These are phyloP conservation scores for Termitomyces heimii DNA, from an alignment of 768 basidiomycete species.

Conservation along the genomic window DNA sequence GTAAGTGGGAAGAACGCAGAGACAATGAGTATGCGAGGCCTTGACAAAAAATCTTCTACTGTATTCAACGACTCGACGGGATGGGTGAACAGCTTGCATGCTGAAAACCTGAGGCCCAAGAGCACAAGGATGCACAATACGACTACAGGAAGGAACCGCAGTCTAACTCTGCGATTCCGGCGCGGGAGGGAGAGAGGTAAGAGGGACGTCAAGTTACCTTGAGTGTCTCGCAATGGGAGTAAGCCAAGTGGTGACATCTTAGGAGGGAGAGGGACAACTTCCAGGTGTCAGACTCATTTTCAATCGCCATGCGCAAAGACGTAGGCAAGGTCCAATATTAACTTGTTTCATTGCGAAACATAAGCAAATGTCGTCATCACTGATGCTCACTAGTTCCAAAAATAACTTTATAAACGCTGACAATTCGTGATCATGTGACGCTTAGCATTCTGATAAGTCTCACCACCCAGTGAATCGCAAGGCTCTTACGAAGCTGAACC, in stretches of 20 bases:
- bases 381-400: too few species aligned
- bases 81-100: background rate
- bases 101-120: background rate
- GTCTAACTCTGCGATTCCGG: background rate
- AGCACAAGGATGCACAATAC: background rate
- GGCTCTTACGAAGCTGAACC: too few species aligned
- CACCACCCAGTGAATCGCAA: too few species aligned
- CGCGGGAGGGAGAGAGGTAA: too few species aligned
- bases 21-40: constrained; percentile 39
- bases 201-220: background rate
- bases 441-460: too few species aligned
- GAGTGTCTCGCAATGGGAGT: background rate
- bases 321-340: too few species aligned
- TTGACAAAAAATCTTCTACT: background rate
- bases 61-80: background rate
- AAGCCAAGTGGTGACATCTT: background rate
- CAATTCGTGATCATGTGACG: too few species aligned
- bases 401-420: too few species aligned
- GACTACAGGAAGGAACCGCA: background rate
- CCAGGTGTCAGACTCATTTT: background rate
- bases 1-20: constrained; percentile 48
- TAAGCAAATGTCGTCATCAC: background rate
- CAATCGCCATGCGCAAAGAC: background rate
- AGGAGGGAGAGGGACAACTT: background rate
- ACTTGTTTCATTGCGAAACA: too few species aligned